Evolutionary conservation across 495 filamentous ascomycete genomes (phyloP).

Genomic region (Tuber aestivum): DNA sequence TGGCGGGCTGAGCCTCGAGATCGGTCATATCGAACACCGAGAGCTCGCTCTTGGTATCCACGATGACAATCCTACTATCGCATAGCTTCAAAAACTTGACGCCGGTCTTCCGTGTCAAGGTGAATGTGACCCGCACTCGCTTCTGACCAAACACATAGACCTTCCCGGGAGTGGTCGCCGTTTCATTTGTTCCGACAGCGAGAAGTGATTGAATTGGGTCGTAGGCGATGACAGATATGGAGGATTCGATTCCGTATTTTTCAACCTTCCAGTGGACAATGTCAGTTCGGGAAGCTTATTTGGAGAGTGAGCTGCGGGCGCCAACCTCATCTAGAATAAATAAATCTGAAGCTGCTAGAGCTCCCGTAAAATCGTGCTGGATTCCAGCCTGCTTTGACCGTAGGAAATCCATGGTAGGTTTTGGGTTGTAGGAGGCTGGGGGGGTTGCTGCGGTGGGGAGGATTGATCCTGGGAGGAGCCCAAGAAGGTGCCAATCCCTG

Average conservation of each 20-base stretch:
- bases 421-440: background rate
- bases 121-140: slow-evolving; percentile 65
- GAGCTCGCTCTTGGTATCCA: slow-evolving; percentile 79
- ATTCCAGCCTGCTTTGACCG: slow-evolving; percentile 89
- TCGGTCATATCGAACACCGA: slow-evolving; percentile 62
- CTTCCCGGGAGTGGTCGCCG: slow-evolving; percentile 67
- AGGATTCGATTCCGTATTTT: slow-evolving; percentile 81
- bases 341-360: slow-evolving; percentile 66
- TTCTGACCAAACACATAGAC: slow-evolving; percentile 88
- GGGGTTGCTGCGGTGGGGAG: background rate
- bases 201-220: slow-evolving; percentile 90
- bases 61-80: slow-evolving; percentile 55
- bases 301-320: slow-evolving; percentile 25
- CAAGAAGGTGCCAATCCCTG: background rate
- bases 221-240: slow-evolving; percentile 65
- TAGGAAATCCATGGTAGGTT: slow-evolving; percentile 53
- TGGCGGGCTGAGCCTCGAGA: slow-evolving; percentile 30
- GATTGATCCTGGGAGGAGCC: background rate
- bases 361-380: slow-evolving; percentile 59
- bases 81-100: slow-evolving; percentile 68
- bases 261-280: slow-evolving; percentile 51
- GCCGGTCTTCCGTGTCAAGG: slow-evolving; percentile 59
- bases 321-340: slow-evolving; percentile 76
- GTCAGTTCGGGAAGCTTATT: slow-evolving; percentile 33
- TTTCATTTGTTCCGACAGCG: slow-evolving; percentile 83